Base-by-base conservation (phyloP, 805 yeast species). In the Candida qinlingensis region DNA sequence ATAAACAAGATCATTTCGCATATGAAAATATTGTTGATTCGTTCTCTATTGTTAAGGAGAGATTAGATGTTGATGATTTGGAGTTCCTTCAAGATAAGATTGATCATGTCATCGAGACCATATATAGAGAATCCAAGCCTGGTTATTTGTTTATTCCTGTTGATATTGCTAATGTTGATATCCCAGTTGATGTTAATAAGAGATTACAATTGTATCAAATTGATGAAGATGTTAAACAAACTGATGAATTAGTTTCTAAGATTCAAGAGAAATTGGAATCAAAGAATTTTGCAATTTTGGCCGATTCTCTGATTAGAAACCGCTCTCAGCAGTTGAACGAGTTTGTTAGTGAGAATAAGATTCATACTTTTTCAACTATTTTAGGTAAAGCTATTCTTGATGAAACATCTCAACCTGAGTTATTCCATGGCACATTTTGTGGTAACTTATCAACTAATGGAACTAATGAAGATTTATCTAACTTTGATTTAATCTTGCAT, bases 121-220 rank as follows among this genome's bases (percentile, higher is more conserved):
- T 84, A 12, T 59, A 75, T 49, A 68, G 65, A 41, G 71, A 73
- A 38, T 77, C 79, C 40, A 76, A 80, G 61, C 95, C 95, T 2
- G 94, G 90, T 7, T 86, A 82, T 58, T 61, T 86, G 45, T 84
- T 75, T 60, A 58, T 87, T 37, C 94, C 95, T 5, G 70, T 75
- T 42, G 86, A 86, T 60, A 59, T 83, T 56, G 77, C 78, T 4
- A 72, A 77, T 45, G 48, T 59, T 12, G 29, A 13, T 4, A 59
- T 59, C 7, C 51, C 63, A 6, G 70, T 79, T 45, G 67, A 66
- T 48, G 63, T 42, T 8, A 35, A 45, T 27, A 54, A 51, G 42
- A 39, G 41, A 10, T 70, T 49, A 56, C 58, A 36, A 42, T 70
- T 65, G 47, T 40, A 30, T 53, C 57, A 47, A 51, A 47, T 41